Evolutionary conservation across 495 filamentous ascomycete genomes (phyloP).

Genomic region (Penicillium dipodomyicola): DNA sequence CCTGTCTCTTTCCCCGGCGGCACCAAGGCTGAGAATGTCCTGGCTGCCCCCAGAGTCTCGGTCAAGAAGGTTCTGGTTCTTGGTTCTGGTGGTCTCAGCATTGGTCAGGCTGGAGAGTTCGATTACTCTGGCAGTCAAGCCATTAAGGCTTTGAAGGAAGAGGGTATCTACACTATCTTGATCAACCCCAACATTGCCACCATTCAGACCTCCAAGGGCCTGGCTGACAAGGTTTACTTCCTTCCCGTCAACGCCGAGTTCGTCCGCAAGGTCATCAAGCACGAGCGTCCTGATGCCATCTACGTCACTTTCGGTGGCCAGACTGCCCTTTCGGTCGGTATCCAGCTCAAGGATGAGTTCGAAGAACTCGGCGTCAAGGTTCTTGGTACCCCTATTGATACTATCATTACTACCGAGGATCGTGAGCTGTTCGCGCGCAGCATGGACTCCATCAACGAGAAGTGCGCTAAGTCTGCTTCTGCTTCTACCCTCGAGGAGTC

Average conservation of each 20-base stretch:
- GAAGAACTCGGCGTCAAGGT: slow-evolving; percentile 86
- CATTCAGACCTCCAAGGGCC: slow-evolving; percentile 92
- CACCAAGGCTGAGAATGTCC: slow-evolving; percentile 69
- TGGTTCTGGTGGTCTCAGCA: slow-evolving; percentile 91
- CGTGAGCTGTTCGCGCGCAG: slow-evolving; percentile 94
- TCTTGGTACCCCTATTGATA: slow-evolving; percentile 93
- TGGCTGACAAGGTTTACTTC: slow-evolving; percentile 98
- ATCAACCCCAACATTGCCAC: slow-evolving; percentile 99
- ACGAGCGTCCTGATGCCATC: slow-evolving; percentile 92
- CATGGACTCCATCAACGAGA: slow-evolving; percentile 98
- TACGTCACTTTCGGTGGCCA: slow-evolving; percentile 97
- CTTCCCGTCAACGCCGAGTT: slow-evolving; percentile 95
- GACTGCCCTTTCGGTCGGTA: slow-evolving; percentile 91
- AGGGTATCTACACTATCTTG: slow-evolving; percentile 89
- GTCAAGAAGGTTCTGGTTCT: slow-evolving; percentile 98
- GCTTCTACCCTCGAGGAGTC: slow-evolving; percentile 86
- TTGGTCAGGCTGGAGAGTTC: slow-evolving; percentile 98
- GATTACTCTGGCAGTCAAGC: slow-evolving; percentile 95
- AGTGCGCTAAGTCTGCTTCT: slow-evolving; percentile 94
- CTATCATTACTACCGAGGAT: slow-evolving; percentile 97
- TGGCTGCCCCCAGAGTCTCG: slow-evolving; percentile 68
- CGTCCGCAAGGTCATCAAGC: slow-evolving; percentile 93
- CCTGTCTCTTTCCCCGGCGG: slow-evolving; percentile 87
- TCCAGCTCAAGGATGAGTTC: slow-evolving; percentile 95
- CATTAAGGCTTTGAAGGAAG: slow-evolving; percentile 95